Percentiles rank a stretch among this genome's conserved stretches.
These are phyloP conservation scores for Phyllosticta citriasiana DNA, from an alignment of 2,329 filamentous ascomycete genomes.

Conservation along the genomic window DNA sequence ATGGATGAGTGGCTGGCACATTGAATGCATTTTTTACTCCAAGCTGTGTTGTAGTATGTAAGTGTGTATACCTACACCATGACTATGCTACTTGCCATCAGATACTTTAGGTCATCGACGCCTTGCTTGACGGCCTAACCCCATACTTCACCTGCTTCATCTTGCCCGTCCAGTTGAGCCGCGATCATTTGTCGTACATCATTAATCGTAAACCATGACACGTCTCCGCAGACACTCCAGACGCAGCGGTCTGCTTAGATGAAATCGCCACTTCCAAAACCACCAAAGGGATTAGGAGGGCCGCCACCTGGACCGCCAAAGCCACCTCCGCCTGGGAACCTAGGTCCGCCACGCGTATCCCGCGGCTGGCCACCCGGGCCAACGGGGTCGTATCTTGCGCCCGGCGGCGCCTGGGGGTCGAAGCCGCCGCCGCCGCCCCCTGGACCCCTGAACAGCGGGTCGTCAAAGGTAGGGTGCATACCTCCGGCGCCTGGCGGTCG, in stretches of 20 bases:
- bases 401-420: conserved; percentile 70
- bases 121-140: too few relatives aligned
- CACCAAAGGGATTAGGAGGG: conserved; percentile 49
- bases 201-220: too few relatives aligned
- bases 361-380: conserved; percentile 41
- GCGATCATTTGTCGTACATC: too few relatives aligned
- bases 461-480: conserved; percentile 95
- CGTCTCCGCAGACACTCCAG: neutral
- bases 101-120: too few relatives aligned
- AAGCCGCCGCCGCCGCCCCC: conserved; percentile 40
- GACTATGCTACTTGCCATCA: too few relatives aligned
- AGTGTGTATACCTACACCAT: too few relatives aligned
- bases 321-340: conserved; percentile 11
- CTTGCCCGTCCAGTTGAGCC: too few relatives aligned
- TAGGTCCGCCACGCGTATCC: conserved; percentile 16
- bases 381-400: conserved; percentile 82
- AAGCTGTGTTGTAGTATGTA: too few relatives aligned
- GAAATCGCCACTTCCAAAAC: conserved; percentile 51
- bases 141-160: too few relatives aligned
- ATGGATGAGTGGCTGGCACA: too few relatives aligned
- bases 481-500: conserved; percentile 58
- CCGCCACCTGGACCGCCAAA: conserved; percentile 26
- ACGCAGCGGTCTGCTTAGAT: conserved; percentile 26
- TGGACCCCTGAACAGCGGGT: conserved; percentile 67
- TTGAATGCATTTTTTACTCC: too few relatives aligned